Conservation (phyloP, 1,139 yeast species). For the Kodamaea sp. region DNA sequence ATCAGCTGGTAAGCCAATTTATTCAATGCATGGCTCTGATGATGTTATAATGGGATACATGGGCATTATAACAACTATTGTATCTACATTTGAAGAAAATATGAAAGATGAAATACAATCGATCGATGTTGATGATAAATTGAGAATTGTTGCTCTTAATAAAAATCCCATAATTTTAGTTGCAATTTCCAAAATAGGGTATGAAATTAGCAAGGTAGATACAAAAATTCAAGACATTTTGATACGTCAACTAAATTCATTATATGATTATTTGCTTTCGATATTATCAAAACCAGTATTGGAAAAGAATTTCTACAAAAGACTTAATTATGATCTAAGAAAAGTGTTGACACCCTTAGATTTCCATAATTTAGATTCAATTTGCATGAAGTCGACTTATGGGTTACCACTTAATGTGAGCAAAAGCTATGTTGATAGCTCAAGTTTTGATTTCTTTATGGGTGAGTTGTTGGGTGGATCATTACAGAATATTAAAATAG, state of each 20-base stretch:
- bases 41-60: constrained; percentile 68
- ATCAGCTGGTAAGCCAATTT: constrained; percentile 90
- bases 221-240: constrained; percentile 23
- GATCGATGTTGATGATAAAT: constrained; percentile 27
- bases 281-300: constrained; percentile 77
- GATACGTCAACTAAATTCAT: constrained; percentile 60
- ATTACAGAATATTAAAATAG: constrained; percentile 30
- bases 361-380: constrained; percentile 58
- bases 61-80: constrained; percentile 67
- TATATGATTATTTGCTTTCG: constrained; percentile 76
- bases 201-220: constrained; percentile 21
- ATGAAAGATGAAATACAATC: constrained; percentile 29
- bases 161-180: constrained; percentile 71
- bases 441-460: constrained; percentile 26
- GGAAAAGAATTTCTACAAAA: constrained; percentile 58
- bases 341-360: constrained; percentile 69
- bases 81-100: constrained; percentile 54
- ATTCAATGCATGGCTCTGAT: constrained; percentile 75
- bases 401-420: constrained; percentile 19
- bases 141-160: constrained; percentile 58
- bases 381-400: constrained; percentile 52
- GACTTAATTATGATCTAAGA: constrained; percentile 81
- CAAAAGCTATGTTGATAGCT: constrained; percentile 6
- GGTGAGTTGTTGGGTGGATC: constrained; percentile 28
- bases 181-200: constrained; percentile 56